A percentile compares a stretch with the other conserved stretches of the same genome.
phyloP scores from a whole-genome alignment of 306 rosid genomes.

The Cicer pinnatifidum region DNA sequence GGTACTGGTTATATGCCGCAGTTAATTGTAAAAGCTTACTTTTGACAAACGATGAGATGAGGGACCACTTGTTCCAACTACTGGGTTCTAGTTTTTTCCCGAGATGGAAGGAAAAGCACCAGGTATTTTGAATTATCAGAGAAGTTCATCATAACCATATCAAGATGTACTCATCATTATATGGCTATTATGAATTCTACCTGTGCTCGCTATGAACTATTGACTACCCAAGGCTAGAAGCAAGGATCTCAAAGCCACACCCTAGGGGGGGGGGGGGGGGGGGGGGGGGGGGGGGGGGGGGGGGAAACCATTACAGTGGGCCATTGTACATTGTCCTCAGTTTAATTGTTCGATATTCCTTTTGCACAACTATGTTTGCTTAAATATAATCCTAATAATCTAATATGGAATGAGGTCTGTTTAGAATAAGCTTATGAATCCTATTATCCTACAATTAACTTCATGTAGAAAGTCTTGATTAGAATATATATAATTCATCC shows the following conservation, averaged over 20 bases:
- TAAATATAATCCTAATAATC: slow-evolving; percentile 20
- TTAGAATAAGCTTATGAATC: slow-evolving; percentile 33
- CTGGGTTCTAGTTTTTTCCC: slow-evolving; percentile 89
- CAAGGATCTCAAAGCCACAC: slow-evolving; percentile 26
- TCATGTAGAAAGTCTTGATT: slow-evolving; percentile 11
- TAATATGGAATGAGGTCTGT: slow-evolving; percentile 27
- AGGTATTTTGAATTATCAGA: slow-evolving; percentile 58
- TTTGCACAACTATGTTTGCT: slow-evolving; percentile 24
- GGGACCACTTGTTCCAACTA: slow-evolving; percentile 94
- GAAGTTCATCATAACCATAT: slow-evolving; percentile 27
- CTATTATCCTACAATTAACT: slow-evolving; percentile 26
- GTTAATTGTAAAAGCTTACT: slow-evolving; percentile 76
- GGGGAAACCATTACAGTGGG: slow-evolving; percentile 4
- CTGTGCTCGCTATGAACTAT: slow-evolving; percentile 15
- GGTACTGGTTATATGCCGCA: slow-evolving; percentile 98
- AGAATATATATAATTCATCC: background rate
- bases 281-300: background rate
- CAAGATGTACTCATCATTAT: slow-evolving; percentile 24
- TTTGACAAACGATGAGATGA: slow-evolving; percentile 96
- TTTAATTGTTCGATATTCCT: slow-evolving; percentile 18
- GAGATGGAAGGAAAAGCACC: slow-evolving; percentile 97
- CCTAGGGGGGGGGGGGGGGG: background rate
- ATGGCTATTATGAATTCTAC: slow-evolving; percentile 8
- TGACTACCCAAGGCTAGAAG: slow-evolving; percentile 21
- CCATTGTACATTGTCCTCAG: background rate